phyloP scores from a whole-genome alignment of 768 basidiomycete genomes.

The Leccinum subgranulosum region DNA sequence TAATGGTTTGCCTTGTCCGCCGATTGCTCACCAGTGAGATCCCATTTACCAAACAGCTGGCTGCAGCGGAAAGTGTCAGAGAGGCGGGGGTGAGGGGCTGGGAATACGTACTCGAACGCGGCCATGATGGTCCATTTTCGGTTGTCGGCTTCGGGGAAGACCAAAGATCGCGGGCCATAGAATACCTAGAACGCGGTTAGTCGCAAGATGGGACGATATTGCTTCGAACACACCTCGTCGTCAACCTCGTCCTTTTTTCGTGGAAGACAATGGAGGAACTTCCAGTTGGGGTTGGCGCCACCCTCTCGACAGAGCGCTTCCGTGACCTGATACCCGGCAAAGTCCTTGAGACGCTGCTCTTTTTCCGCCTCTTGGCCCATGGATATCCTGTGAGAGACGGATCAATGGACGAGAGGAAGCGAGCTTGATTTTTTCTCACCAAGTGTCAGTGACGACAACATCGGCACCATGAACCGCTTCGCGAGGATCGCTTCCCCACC shows the following conservation, averaged over 20 bases:
- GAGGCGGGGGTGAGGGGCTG: neutral
- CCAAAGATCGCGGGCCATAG: slow-evolving; percentile 87
- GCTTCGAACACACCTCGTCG: slow-evolving; percentile 64
- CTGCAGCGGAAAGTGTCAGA: slow-evolving; percentile 12
- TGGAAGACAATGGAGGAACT: slow-evolving; percentile 95
- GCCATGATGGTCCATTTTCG: slow-evolving; percentile 97
- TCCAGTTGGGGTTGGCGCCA: slow-evolving; percentile 84
- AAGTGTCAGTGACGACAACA: slow-evolving; percentile 97
- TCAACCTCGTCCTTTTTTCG: slow-evolving; percentile 92
- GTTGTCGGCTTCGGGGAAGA: slow-evolving; percentile 94
- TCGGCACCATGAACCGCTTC: slow-evolving; percentile 90
- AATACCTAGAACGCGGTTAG: slow-evolving; percentile 58
- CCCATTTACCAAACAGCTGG: slow-evolving; percentile 48
- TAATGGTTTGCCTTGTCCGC: slow-evolving; percentile 9
- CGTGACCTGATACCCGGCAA: slow-evolving; percentile 92
- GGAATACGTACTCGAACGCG: slow-evolving; percentile 69
- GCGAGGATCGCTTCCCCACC: slow-evolving; percentile 73
- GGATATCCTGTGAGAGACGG: slow-evolving; percentile 67
- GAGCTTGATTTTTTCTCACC: slow-evolving; percentile 44
- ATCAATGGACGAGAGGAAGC: neutral
- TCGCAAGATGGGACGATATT: neutral
- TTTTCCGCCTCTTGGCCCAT: slow-evolving; percentile 99
- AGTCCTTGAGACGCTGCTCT: slow-evolving; percentile 78
- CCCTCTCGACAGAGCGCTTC: slow-evolving; percentile 79
- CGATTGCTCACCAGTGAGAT: slow-evolving; percentile 23